Evolutionary conservation across 1,284 basidiomycete genomes (phyloP), one percentile per base, ranked within the genome.

Genomic region (Mixia osmundae): DNA sequence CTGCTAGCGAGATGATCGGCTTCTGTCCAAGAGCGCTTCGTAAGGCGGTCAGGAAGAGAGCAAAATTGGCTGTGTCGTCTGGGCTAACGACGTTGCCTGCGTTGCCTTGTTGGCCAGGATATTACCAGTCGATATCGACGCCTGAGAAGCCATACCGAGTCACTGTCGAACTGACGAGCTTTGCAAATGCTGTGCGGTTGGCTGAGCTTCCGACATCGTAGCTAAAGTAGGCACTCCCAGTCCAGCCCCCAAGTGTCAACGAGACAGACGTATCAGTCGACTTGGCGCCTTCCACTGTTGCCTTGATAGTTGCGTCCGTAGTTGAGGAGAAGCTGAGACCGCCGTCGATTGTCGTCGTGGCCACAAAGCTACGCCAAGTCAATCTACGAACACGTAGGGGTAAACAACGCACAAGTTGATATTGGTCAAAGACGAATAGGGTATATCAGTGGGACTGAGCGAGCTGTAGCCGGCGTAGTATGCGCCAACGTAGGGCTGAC

Each of bases 71-170:
- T 1, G 71, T 64, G 57, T 89, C 83, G 32, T 56, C 42, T 0
- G 62, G 41, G 33, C 62, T 62, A 19, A 41, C 35, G 40, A 72
- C 61, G 54, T 85, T 85, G 11, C 67, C 68, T 4, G 49, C 48
- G 10, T 63, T 59, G 15, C 74, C 79, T 24, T 50, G 41, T 37
- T 65, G 65, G 25, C 72, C 77, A 26, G 83, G 83, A 24, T 32
- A 48, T 23, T 85, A 80, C 82, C 79, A 87, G 55, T 87, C 82
- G 48, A 87, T 70, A 54, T 87, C 79, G 49, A 87, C 71, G 11
- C 83, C 82, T 52, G 87, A 80, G 5, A 89, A 55, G 25, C 61
- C 47, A 57, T 65, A 79, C 37, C 57, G 41, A 7, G 62, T 50
- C 57, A 76, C 79, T 10, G 65, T 41, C 3, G 48, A 44, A 24